Percentiles rank a stretch among this genome's conserved stretches.
These are phyloP conservation scores for Pezicula radicicola DNA, from an alignment of 2,329 filamentous ascomycete species.

Conservation along the genomic window DNA sequence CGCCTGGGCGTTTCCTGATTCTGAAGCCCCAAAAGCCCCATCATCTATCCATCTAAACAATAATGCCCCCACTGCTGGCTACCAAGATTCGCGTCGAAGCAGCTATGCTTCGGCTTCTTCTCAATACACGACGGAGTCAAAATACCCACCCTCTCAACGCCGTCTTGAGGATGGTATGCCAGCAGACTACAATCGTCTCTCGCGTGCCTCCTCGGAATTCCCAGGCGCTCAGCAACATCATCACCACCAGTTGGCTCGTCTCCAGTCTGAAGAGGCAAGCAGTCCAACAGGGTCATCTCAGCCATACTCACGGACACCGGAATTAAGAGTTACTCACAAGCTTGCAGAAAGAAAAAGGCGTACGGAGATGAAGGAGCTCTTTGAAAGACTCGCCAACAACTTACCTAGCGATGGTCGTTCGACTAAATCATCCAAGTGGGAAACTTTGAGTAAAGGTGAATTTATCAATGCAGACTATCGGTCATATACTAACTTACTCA, in stretches of 20 bases:
- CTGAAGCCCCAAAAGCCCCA: slow-evolving; percentile 54
- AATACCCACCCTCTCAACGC: slow-evolving; percentile 68
- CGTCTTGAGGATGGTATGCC: slow-evolving; percentile 62
- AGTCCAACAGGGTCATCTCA: slow-evolving; percentile 54
- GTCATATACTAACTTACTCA: slow-evolving; percentile 12
- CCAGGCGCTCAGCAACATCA: slow-evolving; percentile 60
- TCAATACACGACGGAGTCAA: slow-evolving; percentile 73
- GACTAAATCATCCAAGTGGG: slow-evolving; percentile 81
- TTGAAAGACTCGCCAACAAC: slow-evolving; percentile 51
- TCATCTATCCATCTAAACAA: slow-evolving; percentile 44
- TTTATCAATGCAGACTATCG: slow-evolving; percentile 1
- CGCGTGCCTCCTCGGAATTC: slow-evolving; percentile 50
- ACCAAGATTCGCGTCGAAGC: slow-evolving; percentile 67
- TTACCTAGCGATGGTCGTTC: slow-evolving; percentile 79
- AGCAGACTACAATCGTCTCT: slow-evolving; percentile 39
- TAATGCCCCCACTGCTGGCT: slow-evolving; percentile 40
- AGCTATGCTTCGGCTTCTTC: slow-evolving; percentile 78
- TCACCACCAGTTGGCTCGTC: slow-evolving; percentile 68
- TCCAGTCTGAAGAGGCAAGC: slow-evolving; percentile 58
- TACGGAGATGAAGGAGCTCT: slow-evolving; percentile 86
- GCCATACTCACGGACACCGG: slow-evolving; percentile 79
- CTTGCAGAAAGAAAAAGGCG: slow-evolving; percentile 79
- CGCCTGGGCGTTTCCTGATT: slow-evolving; percentile 80
- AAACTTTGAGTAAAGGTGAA: slow-evolving; percentile 80
- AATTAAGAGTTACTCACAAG: slow-evolving; percentile 80